Conservation (phyloP, 2,329 filamentous ascomycete species). For the Monilinia fructicola region DNA sequence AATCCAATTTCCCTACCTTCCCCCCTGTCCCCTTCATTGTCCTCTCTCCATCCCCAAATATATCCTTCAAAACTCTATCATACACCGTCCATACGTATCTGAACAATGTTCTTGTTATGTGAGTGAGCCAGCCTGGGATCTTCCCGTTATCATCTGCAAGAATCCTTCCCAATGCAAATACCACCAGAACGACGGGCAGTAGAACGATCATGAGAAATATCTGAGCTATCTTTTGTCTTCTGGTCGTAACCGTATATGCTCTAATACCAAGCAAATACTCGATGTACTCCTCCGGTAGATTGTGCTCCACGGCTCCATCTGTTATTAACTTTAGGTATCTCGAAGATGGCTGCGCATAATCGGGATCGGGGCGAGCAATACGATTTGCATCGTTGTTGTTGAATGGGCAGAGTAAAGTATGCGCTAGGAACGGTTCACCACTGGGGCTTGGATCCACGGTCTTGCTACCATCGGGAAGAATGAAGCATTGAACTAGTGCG, state of each 20-base stretch:
- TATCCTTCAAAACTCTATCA: slow-evolving; percentile 59
- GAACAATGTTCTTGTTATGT: slow-evolving; percentile 53
- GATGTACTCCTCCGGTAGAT: slow-evolving; percentile 76
- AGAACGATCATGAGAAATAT: slow-evolving; percentile 61
- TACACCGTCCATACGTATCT: slow-evolving; percentile 62
- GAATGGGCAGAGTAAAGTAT: slow-evolving; percentile 70
- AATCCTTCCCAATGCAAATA: slow-evolving; percentile 50
- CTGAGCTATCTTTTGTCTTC: slow-evolving; percentile 64
- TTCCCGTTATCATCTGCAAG: slow-evolving; percentile 66
- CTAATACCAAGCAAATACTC: slow-evolving; percentile 67
- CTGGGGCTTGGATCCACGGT: slow-evolving; percentile 64
- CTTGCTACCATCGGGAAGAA: slow-evolving; percentile 57
- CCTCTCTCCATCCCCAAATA: slow-evolving; percentile 86
- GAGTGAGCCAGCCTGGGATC: slow-evolving; percentile 65
- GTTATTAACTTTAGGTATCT: slow-evolving; percentile 81
- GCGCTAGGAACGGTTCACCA: slow-evolving; percentile 71
- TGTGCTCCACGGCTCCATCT: slow-evolving; percentile 75
- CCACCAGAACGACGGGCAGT: slow-evolving; percentile 55
- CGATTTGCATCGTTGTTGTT: slow-evolving; percentile 13
- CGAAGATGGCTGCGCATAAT: slow-evolving; percentile 77
- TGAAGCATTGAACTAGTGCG: slow-evolving; percentile 74
- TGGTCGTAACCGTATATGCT: slow-evolving; percentile 68
- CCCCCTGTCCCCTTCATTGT: slow-evolving; percentile 42
- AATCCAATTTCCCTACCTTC: slow-evolving; percentile 26
- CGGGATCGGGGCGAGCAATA: slow-evolving; percentile 58